Base-by-base conservation (phyloP, 805 yeast genomes). In the Candida quercuum region DNA sequence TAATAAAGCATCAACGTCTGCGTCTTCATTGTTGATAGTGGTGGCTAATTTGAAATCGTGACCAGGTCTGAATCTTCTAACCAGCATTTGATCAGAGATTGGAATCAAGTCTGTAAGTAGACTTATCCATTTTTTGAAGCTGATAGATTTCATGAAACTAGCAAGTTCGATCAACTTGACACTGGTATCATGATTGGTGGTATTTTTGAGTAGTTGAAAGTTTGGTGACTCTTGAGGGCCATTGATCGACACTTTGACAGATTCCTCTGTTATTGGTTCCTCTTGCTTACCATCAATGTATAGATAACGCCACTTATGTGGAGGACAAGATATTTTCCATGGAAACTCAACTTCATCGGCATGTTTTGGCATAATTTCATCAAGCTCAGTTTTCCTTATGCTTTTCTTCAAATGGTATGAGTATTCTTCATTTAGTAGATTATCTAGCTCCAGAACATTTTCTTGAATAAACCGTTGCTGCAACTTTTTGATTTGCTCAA, bases 11-110 rank as follows among this genome's bases (percentile, higher is more conserved):
- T 57, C 48, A 46, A 48, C 23, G 4, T 31, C 37, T 12, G 37
- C 7, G 15, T 39, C 38, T 13, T 76, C 61, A 3, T 70, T 65
- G 20, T 61, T 61, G 11, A 67, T 62, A 0, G 74, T 63, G 1
- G 98, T 86, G 0, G 99, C 99, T 32, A 93, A 64, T 3, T 91
- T 89, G 60, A 86, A 93, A 59, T 93, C 99, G 21, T 76, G 80
- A 3, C 98, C 99, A 1, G 96, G 99, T 51, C 99, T 76, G 64
- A 93, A 93, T 45, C 97, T 69, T 52, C 99, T 73, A 7, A 86
- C 73, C 19, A 89, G 56, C 2, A 84, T 64, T 47, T 82, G 86
- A 45, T 83, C 85, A 34, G 80, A 72, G 3, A 77, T 63, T 8
- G 83, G 77, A 3, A 72, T 59, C 38, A 87, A 53, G 13, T 78